Base-by-base conservation (phyloP, 2,329 filamentous ascomycete species). In the Fusarium albosuccineum region DNA sequence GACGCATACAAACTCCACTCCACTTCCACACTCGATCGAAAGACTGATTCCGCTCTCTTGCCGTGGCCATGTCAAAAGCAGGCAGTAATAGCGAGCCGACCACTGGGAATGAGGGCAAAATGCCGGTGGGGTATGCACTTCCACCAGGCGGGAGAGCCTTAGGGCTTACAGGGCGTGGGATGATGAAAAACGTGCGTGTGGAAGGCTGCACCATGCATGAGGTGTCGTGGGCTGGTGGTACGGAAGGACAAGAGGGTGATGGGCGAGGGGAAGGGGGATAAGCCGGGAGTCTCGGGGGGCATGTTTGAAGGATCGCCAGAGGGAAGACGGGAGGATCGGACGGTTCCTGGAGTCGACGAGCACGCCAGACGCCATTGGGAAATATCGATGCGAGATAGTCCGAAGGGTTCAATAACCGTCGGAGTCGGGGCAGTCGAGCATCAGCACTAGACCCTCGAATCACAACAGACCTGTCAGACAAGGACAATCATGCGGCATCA, bases 81-180 rank as follows among this genome's bases (percentile, higher is more conserved):
- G 11, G 17, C 42, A 53, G 22, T 26, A 42, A 30, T 37, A 42
- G 29, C 49, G 66, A 67, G 37, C 42, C 42, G 57, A 33, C 62
- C 58, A 62, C 39, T 48, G 49, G 46, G 54, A 45, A 44, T 49
- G 37, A 51, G 48, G 59, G 17, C 53, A 42, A 39, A 63, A 14
- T 40, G 41, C 49, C 29, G 37, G 62, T 60, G 67, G 67, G 61
- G 61, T 57, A 63, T 50, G 55, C 45, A 51, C 41, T 49, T 37
- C 64, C 37, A 46, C 42, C 26, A 46, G 42, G 34, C 14, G 58
- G 50, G 56, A 53, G 55, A 52, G 27, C 50, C 46, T 60, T 73
- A 73, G 71, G 71, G 71, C 71, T 73, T 73, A 73, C 66, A 60
- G 71, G 65, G 67, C 64, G 71, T 67, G 59, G 29, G 45, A 42